Base-by-base conservation (phyloP, 306 rosid species). In the Ochetophila trinervis region DNA sequence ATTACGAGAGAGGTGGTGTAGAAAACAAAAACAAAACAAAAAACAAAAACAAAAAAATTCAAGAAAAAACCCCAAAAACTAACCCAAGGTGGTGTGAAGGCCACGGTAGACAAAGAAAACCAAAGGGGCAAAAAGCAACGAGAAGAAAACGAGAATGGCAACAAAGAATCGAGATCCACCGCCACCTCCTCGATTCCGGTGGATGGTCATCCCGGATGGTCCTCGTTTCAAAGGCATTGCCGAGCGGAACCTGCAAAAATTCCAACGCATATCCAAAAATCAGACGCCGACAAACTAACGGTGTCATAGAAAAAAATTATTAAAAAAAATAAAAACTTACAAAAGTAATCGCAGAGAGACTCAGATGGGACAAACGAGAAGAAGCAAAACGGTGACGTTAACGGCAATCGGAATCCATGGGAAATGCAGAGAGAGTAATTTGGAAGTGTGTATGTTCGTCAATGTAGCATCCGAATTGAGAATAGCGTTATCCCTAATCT, bases 51-150 rank as follows among this genome's bases (percentile, higher is more conserved):
- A 21, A 36, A 15, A 67, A 23, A 11, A 48, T 20, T 13, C 2
- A 44, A 45, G 7, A 18, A 48, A 68, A 45, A 3, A 69, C 52
- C 27, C 16, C 27, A 15, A 67, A 57, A 55, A 81, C 78, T 55
- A 16, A 93, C 96, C 84, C 5, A 82, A 65, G 66, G 51, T 57
- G 60, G 54, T 57, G 65, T 69, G 84, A 74, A 87, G 65, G 8
- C 84, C 88, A n/a, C 82, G 79, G 51, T 84, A 69, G 67, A 89
- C 20, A 78, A 93, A 87, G 91, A 93, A 87, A 64, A 84, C 23
- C 55, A 73, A 13, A 0, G 97, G 90, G 15, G 70, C 79, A 15
- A 92, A 80, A 70, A 93, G 80, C 77, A 93, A 56, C 58, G 82
- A 74, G 37, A 87, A 70, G 53, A 85, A 81, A 47, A 79, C 47